Percentiles rank a stretch among this genome's conserved stretches.
phyloP scores from a whole-genome alignment of 306 rosid genomes.

The Pueraria montana region DNA sequence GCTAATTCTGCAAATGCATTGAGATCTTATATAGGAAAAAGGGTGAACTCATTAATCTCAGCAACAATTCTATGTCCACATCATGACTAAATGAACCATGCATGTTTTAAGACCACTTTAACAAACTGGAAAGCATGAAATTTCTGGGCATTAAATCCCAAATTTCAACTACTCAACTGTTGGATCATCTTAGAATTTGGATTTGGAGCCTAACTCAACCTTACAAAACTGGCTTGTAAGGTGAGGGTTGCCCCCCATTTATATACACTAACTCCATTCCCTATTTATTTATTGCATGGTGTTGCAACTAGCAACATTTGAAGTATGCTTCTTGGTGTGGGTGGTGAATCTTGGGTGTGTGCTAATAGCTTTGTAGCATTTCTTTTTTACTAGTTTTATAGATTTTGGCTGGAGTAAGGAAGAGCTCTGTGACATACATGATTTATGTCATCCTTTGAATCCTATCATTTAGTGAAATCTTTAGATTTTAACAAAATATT shows the following conservation, averaged over 20 bases:
- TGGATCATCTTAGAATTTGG: no score
- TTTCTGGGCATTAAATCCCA: no score
- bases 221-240: no score
- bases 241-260: no score
- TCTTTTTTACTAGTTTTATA: not conserved
- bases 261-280: no score
- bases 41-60: conserved; percentile 22
- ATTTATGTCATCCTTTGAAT: conserved; percentile 6
- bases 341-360: not conserved
- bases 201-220: no score
- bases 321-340: not conserved
- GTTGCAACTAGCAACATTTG: not conserved
- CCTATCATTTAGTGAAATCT: conserved; percentile 13
- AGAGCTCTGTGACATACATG: not conserved
- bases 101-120: not conserved
- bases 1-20: no score
- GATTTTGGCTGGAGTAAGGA: conserved; percentile 24
- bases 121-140: not conserved
- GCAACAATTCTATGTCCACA: not conserved
- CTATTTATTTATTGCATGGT: not conserved
- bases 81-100: not conserved
- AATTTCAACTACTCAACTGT: not conserved
- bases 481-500: conserved; percentile 3
- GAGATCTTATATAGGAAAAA: conserved; percentile 13
- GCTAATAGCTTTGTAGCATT: not conserved